phyloP scores from a whole-genome alignment of 345 rosid species.

The Corchorus olitorius region DNA sequence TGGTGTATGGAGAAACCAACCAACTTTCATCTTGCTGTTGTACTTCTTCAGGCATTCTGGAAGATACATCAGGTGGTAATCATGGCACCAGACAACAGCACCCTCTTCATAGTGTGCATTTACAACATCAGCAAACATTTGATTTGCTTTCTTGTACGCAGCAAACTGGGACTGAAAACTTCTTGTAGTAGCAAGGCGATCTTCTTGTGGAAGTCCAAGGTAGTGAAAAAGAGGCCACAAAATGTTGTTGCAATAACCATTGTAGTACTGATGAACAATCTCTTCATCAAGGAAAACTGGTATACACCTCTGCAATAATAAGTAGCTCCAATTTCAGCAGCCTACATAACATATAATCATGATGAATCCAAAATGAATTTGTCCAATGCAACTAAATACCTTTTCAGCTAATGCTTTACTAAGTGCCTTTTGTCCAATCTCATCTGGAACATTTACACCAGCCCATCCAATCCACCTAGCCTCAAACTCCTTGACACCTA shows the following conservation, averaged over 20 bases:
- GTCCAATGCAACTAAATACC: conserved; percentile 37
- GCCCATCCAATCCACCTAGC: conserved; percentile 99
- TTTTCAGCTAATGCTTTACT: conserved; percentile 94
- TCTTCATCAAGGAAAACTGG: conserved; percentile 99
- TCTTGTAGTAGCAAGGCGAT: conserved; percentile 95
- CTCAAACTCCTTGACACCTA: conserved; percentile 96
- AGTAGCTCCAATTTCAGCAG: conserved; percentile 16
- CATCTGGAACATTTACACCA: conserved; percentile 98
- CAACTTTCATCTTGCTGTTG: conserved; percentile 91
- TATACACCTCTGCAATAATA: conserved; percentile 78
- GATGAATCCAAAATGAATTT: conserved; percentile 2
- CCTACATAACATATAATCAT: neutral
- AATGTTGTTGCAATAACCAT: conserved; percentile 98
- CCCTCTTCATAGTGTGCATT: conserved; percentile 92
- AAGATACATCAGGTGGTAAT: conserved; percentile 97
- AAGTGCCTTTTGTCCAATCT: conserved; percentile 91
- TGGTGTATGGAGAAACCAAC: conserved; percentile 99
- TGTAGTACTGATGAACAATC: conserved; percentile 97
- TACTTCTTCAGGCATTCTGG: conserved; percentile 90
- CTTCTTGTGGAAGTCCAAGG: conserved; percentile 99
- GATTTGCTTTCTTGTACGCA: conserved; percentile 96
- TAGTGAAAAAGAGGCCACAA: conserved; percentile 99
- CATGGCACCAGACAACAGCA: conserved; percentile 99
- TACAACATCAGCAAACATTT: conserved; percentile 99
- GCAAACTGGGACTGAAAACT: conserved; percentile 97